Base-by-base conservation (phyloP, 2,329 filamentous ascomycete genomes). In the Trichoderma brevicompactum region DNA sequence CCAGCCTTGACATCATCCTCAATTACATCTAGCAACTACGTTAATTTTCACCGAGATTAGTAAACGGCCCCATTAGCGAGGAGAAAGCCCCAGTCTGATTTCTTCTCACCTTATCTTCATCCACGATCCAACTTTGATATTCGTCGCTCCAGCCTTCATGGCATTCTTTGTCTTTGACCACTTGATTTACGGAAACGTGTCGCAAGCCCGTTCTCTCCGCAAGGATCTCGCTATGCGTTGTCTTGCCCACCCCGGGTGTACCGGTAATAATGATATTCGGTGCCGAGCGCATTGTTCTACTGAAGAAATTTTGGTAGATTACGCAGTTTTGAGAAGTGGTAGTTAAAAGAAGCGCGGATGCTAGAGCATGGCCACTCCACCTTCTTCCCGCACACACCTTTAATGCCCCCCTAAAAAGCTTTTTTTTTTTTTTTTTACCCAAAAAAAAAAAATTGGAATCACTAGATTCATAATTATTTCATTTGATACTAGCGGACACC, bases 201-300 rank as follows among this genome's bases (percentile, higher is more conserved):
- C 88, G 89, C 69, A 98, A 80, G 1, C 90, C 91, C 8, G 90
- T 91, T 66, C 85, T 87, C 74, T 90, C 83, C 7, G 92, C 92
- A 55, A 99, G 81, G 72, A 87, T 84, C 77, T 96, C 92, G 75
- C 91, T 92, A 77, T 97, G 94, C 7, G 92, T 96, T 17, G 94
- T 97, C 81, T 99, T 99, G 74, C 95, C 95, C 34, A 96, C 92
- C 64, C 95, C 95, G 0, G 95, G 95, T 19, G 95, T 99, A 69
- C 95, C 95, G 46, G 95, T 98, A 70, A 99, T 85, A 71, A 99
- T 90, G 73, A 99, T 92, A 78, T 98, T 99, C 36, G 95, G 95
- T 68, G 80, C 79, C 36, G 75, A 79, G 70, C 87, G 81, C 75
- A 81, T 79, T 65, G 70, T 79, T 32, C 15, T 23, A 41, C 59